A percentile compares a stretch with the other conserved stretches of the same genome.
phyloP scores from a whole-genome alignment of 106 monocot genomes.

The Agapanthus africanus region DNA sequence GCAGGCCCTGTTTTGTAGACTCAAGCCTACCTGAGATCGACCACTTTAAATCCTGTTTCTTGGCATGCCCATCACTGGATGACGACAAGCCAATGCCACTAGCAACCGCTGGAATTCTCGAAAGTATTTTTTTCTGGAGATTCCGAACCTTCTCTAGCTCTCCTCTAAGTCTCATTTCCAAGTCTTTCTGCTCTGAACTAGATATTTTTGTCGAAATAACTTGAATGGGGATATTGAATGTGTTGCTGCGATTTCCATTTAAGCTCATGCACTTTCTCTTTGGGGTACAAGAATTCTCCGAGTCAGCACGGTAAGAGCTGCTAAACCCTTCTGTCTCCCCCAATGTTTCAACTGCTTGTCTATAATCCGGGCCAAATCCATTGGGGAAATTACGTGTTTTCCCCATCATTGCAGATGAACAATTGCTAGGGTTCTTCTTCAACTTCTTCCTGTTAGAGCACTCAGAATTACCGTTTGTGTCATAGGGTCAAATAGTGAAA shows the following conservation, averaged over 20 bases:
- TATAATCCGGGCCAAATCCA: conserved; percentile 18
- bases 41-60: conserved; percentile 27
- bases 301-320: conserved; percentile 43
- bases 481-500: conserved; percentile 6
- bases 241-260: conserved; percentile 30
- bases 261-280: conserved; percentile 73
- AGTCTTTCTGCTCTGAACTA: conserved; percentile 29
- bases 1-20: conserved; percentile 21
- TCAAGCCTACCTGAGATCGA: conserved; percentile 38
- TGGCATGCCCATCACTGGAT: conserved; percentile 19
- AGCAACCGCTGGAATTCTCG: conserved; percentile 4
- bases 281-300: conserved; percentile 55
- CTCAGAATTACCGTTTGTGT: conserved; percentile 29
- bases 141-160: conserved; percentile 60
- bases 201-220: conserved; percentile 58
- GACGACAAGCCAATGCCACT: conserved; percentile 34
- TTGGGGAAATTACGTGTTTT: conserved; percentile 30
- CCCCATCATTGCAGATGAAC: conserved; percentile 32
- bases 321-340: conserved; percentile 64
- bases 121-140: conserved; percentile 45
- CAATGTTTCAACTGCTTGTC: conserved; percentile 42
- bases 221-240: conserved; percentile 44
- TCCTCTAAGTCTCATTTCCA: conserved; percentile 35
- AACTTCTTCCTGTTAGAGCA: conserved; percentile 16
- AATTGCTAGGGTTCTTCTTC: conserved; percentile 12